phyloP scores from a whole-genome alignment of 2,329 filamentous ascomycete genomes.

The Ilyonectria sp. region DNA sequence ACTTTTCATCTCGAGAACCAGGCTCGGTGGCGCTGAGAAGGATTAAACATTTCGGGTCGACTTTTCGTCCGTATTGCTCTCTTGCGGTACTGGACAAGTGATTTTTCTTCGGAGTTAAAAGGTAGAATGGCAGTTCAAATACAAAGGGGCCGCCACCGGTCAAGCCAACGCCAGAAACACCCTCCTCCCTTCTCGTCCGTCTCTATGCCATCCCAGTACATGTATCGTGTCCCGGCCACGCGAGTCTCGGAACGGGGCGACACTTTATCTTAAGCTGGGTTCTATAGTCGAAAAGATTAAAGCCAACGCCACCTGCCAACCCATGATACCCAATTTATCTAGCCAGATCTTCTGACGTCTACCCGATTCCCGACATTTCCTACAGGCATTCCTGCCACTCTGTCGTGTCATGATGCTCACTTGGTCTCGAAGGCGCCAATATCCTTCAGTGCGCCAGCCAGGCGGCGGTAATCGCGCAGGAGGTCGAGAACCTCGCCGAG shows the following conservation, averaged over 20 bases:
- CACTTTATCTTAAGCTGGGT: constrained; percentile 13
- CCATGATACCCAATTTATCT: constrained; percentile 5
- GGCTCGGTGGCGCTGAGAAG: constrained; percentile 23
- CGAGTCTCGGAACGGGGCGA: background rate
- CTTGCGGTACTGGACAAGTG: background rate
- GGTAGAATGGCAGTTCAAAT: constrained; percentile 20
- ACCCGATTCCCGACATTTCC: background rate
- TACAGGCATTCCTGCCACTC: constrained; percentile 1
- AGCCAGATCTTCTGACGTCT: constrained; percentile 1
- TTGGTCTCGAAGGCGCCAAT: constrained; percentile 71
- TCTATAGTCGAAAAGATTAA: constrained; percentile 24
- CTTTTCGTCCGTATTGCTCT: constrained; percentile 2
- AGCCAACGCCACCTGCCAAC: constrained; percentile 11
- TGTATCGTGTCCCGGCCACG: background rate
- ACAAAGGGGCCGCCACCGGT: constrained; percentile 23
- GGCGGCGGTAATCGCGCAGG: constrained; percentile 80
- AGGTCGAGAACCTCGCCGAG: constrained; percentile 82
- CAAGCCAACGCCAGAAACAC: constrained; percentile 21
- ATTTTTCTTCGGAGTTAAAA: constrained; percentile 13
- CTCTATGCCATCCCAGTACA: constrained; percentile 2
- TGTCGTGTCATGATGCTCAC: constrained; percentile 32
- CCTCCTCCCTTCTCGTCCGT: background rate
- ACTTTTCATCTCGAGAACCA: constrained; percentile 16
- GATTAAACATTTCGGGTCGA: constrained; percentile 9
- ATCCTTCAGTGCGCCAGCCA: constrained; percentile 76